phyloP scores from a whole-genome alignment of 2,329 filamentous ascomycete species.

The Alternaria triticina region DNA sequence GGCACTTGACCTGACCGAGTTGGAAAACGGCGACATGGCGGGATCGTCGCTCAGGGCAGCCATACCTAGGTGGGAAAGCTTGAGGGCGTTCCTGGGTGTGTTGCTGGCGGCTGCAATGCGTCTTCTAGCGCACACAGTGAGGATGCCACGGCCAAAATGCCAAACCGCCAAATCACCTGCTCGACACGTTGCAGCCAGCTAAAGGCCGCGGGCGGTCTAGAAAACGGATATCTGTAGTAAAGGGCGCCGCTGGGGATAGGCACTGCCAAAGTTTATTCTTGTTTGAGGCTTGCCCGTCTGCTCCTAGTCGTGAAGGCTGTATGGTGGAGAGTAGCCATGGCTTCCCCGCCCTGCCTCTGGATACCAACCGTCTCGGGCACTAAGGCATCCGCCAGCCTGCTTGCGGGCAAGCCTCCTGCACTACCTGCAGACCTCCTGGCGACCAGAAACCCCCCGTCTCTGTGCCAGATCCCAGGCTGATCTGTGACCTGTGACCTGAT shows the following conservation, averaged over 20 bases:
- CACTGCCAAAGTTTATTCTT: not conserved
- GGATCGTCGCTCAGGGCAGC: conserved; percentile 3
- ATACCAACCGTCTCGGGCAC: conserved; percentile 28
- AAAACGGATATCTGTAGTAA: not conserved
- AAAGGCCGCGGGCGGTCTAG: not conserved
- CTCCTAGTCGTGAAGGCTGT: conserved; percentile 6
- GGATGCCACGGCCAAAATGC: not conserved
- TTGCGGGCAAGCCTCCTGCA: conserved; percentile 18
- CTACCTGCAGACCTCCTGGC: conserved; percentile 27
- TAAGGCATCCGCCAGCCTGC: conserved; percentile 17
- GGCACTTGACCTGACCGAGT: not conserved
- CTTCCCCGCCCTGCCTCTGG: conserved; percentile 24
- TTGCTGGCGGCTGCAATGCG: conserved; percentile 17
- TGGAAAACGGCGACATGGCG: conserved; percentile 1
- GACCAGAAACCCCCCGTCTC: conserved; percentile 25
- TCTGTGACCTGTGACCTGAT: conserved; percentile 29
- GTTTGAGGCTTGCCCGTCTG: not conserved
- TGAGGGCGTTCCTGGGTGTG: conserved; percentile 11
- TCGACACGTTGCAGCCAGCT: not conserved
- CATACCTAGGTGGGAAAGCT: conserved; percentile 1
- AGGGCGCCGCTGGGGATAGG: not conserved
- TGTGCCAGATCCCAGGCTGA: conserved; percentile 20
- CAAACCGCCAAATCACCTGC: not conserved
- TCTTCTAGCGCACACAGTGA: conserved; percentile 6
- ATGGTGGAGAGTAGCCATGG: conserved; percentile 9